Base-by-base conservation (phyloP, 306 rosid species). In the Calophaca sinica region DNA sequence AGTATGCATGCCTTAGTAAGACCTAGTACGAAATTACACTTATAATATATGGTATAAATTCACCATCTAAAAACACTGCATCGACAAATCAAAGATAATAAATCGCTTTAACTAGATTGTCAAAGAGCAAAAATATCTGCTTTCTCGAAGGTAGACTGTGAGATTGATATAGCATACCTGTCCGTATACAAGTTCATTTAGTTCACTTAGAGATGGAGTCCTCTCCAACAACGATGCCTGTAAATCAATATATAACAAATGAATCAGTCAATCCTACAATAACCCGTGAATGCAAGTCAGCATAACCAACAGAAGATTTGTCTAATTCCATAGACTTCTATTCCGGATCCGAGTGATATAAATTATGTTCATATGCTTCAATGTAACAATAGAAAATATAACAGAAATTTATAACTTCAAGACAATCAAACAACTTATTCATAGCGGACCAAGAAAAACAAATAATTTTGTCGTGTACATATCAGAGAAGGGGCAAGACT, bases 211-310 rank as follows among this genome's bases (percentile, higher is more conserved):
- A 64, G 98, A 94, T 13, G 98, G 96, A 58, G 96, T 87, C 84
- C 92, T 91, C 91, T 91, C 98, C 90, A 94, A 60, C 75, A 94
- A 44, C 68, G 82, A 80, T 70, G 97, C 97, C 98, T 91, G 90
- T 77, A 61, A 74, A 68, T 82, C 77, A 76, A 77, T 55, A 86
- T 78, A 62, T 72, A 50, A 74, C 46, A 73, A 57, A 83, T 85
- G 78, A 80, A 32, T 55, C 13, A 46, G 54, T 53, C 60, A 12
- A 68, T 58, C 38, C 57, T 6, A 59, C 54, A 33, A 28, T 4
- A 77, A 44, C 49, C 80, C 44, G 45, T 55, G 59, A 48, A 68
- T 59, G 75, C 60, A 42, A 55, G 39, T 76, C 38, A 58, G 52
- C 28, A 59, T 59, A 33, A 10, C 52, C 52, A 44, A 26, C 28